A percentile compares a stretch with the other conserved stretches of the same genome.
Evolutionary conservation across 2,329 filamentous ascomycete genomes (phyloP).

Genomic region (Pestalotiopsis sp.): DNA sequence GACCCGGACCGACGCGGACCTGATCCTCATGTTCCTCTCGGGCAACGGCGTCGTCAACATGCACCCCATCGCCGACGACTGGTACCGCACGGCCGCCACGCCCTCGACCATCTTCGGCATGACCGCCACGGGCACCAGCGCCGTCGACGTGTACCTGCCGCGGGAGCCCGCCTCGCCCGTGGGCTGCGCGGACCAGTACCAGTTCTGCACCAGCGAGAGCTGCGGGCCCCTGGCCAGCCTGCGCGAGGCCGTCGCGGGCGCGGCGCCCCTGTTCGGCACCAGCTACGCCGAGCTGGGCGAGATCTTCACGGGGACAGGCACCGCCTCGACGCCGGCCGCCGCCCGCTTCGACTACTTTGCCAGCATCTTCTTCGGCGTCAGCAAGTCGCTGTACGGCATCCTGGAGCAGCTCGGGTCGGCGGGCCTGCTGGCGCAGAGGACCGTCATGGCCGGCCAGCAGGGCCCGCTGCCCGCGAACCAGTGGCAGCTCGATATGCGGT

Average conservation of each 20-base stretch:
- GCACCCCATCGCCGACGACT: constrained; percentile 17
- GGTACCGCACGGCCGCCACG: constrained; percentile 20
- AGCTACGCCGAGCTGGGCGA: neutral
- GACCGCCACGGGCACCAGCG: neutral
- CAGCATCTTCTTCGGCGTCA: neutral
- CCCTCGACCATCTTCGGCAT: neutral
- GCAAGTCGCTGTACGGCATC: neutral
- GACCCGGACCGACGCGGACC: neutral
- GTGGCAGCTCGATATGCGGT: neutral
- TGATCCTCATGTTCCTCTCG: constrained; percentile 17
- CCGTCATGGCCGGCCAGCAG: neutral
- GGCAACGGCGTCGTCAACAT: constrained; percentile 19
- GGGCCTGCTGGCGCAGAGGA: neutral
- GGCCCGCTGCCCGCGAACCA: neutral
- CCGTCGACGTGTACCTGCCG: neutral
- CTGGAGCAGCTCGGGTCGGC: neutral
- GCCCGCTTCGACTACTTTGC: neutral
- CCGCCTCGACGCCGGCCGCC: no score
- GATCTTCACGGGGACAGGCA: neutral
- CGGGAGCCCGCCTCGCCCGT: neutral
- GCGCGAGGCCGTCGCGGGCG: neutral
- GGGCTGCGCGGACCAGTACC: neutral
- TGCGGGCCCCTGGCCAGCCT: neutral
- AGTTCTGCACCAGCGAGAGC: neutral
- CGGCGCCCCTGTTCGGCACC: neutral